Evolutionary conservation across 805 yeast species (phyloP), one percentile per base, ranked within the genome.

Genomic region (Pachysolen tannophilus): DNA sequence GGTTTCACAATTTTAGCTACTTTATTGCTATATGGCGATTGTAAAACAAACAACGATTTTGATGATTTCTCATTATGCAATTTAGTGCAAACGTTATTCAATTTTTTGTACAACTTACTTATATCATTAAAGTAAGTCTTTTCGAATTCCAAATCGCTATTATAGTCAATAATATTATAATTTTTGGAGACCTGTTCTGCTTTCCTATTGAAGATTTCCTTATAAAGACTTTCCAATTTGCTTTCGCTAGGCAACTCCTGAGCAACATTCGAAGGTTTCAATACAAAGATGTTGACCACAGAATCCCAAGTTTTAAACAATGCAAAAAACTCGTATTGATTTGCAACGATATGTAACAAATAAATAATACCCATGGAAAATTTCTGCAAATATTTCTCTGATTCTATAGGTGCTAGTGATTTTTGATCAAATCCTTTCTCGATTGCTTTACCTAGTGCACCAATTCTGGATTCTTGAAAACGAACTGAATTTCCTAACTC

Each of bases 391-490:
- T 86, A 85, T 28, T 63, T 55, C 3, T 63, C 65, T 10, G 70
- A 50, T 5, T 74, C 72, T 5, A 69, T 58, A 35, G 58, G 51
- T 20, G 61, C 60, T 24, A 75, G 55, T 53, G 78, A 77, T 33
- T 72, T 72, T 37, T 72, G 50, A 10, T 81, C 75, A 55, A 94
- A 94, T 1, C 98, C 98, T 39, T 72, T 69, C 46, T 84, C 87
- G 38, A 92, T 60, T 20, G 96, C 94, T 47, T 71, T 74, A 6
- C 97, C 94, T 8, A 94, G 61, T 0, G 87, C 76, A 7, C 97
- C 96, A n/a, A 84, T 72, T 37, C 71, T 66, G 1, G 75, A 62
- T 30, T 80, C 79, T 43, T 77, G 84, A 43, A 88, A 80, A 11
- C 67, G 66, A 15, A 88, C 82, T 11, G 75, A 65, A 17, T 78